Conservation (phyloP, 1,139 yeast species). For the Hemisphaericaspora xylofermentans region DNA sequence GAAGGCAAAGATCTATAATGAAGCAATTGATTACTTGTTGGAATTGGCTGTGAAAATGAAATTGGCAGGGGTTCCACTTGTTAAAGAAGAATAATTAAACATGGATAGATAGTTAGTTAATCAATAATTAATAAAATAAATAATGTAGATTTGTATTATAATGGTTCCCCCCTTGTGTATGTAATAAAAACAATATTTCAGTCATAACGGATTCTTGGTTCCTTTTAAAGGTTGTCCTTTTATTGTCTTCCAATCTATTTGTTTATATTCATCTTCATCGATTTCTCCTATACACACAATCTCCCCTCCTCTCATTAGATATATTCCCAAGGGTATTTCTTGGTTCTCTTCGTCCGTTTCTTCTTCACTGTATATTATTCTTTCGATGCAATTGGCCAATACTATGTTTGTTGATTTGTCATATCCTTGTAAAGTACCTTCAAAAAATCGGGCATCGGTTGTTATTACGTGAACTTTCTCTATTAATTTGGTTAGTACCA, state of each 20-base stretch:
- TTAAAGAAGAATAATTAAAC: slow-evolving; percentile 31
- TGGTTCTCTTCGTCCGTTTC: slow-evolving; percentile 54
- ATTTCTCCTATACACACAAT: slow-evolving; percentile 77
- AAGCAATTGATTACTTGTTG: slow-evolving; percentile 85
- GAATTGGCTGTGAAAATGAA: slow-evolving; percentile 85
- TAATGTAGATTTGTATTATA: too few relatives aligned
- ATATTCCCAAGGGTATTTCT: slow-evolving; percentile 54
- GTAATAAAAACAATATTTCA: background rate
- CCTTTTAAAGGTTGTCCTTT: slow-evolving; percentile 37
- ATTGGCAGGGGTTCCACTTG: slow-evolving; percentile 53
- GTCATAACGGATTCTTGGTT: slow-evolving; percentile 42
- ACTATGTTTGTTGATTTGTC: slow-evolving; percentile 80
- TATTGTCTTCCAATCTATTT: slow-evolving; percentile 59
- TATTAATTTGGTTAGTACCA: slow-evolving; percentile 16
- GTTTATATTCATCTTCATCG: slow-evolving; percentile 50
- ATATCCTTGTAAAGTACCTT: slow-evolving; percentile 76
- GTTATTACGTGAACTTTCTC: slow-evolving; percentile 71
- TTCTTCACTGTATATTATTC: slow-evolving; percentile 44
- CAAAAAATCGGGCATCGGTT: slow-evolving; percentile 75
- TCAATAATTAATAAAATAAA: slow-evolving; percentile 1
- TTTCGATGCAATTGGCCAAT: slow-evolving; percentile 59
- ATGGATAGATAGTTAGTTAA: too few relatives aligned
- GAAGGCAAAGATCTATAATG: slow-evolving; percentile 91
- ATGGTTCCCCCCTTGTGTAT: too few relatives aligned
- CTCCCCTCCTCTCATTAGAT: slow-evolving; percentile 77